Evolutionary conservation across 2,329 filamentous ascomycete species (phyloP), one percentile per base, ranked within the genome.

Genomic region (Epichloe sylvatica): DNA sequence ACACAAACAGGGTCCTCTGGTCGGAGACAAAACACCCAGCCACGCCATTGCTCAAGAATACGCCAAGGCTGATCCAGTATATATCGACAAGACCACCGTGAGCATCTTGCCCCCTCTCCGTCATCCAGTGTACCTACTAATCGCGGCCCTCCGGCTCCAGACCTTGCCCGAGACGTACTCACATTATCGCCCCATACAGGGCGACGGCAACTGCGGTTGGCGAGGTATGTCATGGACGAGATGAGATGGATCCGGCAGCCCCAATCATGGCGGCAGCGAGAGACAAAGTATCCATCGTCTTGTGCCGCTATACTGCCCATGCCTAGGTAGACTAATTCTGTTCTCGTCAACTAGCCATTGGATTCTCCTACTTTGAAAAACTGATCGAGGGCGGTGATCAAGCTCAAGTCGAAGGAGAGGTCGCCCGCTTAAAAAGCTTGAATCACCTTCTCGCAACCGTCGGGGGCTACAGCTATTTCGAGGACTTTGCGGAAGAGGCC

Each of bases 121-220:
- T 30, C 9, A n/a, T 5, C 39, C 2, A n/a, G n/a, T 9, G 33
- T 49, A 33, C 47, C 39, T 49, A 33, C 47, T 49, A 6, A 46
- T 8, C 21, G 21, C 13, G 36, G 46, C 48, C 46, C 51, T 59
- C 50, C 60, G 48, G 17, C 47, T 30, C 23, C 57, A 94, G 89
- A 77, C 82, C 19, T 76, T 98, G 49, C 84, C 89, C 6, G 76
- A 83, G 59, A 87, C 84, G 50, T 95, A 94, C 66, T 86, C 87
- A 19, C 83, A 89, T 63, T 95, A 91, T 63, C 86, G 92, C 49
- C 83, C 83, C 11, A 81, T 95, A 64, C 83, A 85, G 66, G 91
- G 92, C 48, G 91, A 97, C 69, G 92, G 92, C 52, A 94, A 94
- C 64, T 97, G 92, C 68, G 92, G 91, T 60, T 97, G 92, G 91